Conservation (phyloP, 305 asterid genomes). For the Fraxinus greggii region DNA sequence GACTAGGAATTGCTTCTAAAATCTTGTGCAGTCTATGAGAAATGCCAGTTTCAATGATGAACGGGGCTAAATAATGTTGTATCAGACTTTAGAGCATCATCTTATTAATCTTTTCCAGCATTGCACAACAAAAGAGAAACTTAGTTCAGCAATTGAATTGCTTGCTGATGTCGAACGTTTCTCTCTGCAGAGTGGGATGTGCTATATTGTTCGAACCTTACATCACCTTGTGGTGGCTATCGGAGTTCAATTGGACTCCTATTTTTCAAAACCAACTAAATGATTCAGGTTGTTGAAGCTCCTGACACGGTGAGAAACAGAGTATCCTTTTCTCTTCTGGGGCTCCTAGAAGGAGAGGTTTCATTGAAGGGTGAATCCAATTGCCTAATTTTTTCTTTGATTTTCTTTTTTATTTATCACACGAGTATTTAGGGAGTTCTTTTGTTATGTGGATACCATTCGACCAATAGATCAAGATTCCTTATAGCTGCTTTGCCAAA, state of each 20-base stretch:
- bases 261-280: constrained; percentile 75
- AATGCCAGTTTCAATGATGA: neutral
- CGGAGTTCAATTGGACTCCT: constrained; percentile 76
- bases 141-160: neutral
- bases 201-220: constrained; percentile 76
- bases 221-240: constrained; percentile 92
- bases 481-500: neutral
- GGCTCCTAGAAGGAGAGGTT: constrained; percentile 80
- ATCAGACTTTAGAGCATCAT: neutral
- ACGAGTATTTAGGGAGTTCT: neutral
- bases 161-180: neutral
- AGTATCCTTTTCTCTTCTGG: constrained; percentile 66
- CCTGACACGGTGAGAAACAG: constrained; percentile 64
- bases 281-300: constrained; percentile 88
- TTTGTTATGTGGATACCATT: neutral
- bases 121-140: neutral
- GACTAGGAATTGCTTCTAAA: neutral
- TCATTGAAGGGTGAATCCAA: constrained; percentile 61
- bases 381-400: neutral
- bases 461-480: neutral
- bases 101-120: neutral
- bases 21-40: neutral
- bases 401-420: neutral
- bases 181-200: constrained; percentile 78
- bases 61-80: neutral